These are phyloP conservation scores for Paramyrothecium sp. DNA, from an alignment of 2,329 filamentous ascomycete genomes.

Conservation along the genomic window DNA sequence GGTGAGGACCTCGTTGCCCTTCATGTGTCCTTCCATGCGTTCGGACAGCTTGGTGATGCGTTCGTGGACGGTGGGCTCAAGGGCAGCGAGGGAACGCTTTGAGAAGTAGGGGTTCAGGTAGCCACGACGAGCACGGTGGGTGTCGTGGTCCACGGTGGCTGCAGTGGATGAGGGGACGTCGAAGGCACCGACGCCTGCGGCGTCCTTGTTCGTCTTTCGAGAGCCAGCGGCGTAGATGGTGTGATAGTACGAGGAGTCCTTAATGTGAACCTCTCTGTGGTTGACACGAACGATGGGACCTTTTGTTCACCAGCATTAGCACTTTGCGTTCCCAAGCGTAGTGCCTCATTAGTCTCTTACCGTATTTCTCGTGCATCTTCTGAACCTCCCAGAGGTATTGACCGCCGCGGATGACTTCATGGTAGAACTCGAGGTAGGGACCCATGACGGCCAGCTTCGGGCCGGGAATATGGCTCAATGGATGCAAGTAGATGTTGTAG, in stretches of 20 bases:
- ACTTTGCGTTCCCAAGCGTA: background rate
- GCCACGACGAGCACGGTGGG: constrained; percentile 9
- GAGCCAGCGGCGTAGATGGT: constrained; percentile 17
- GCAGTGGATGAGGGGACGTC: constrained; percentile 6
- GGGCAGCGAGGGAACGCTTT: constrained; percentile 11
- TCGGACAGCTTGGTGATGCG: constrained; percentile 7
- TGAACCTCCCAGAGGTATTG: constrained; percentile 21
- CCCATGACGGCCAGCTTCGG: constrained; percentile 24
- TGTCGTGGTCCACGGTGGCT: constrained; percentile 10
- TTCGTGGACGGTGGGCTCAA: constrained; percentile 15
- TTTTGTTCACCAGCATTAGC: constrained; percentile 1
- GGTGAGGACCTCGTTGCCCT: background rate
- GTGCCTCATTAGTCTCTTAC: constrained; percentile 6
- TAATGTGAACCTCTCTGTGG: constrained; percentile 28
- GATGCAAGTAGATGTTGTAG: constrained; percentile 27
- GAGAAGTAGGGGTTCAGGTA: constrained; percentile 21
- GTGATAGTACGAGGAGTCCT: constrained; percentile 20
- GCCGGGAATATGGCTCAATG: constrained; percentile 26
- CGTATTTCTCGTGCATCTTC: constrained; percentile 26
- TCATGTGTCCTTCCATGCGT: constrained; percentile 4
- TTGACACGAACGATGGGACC: constrained; percentile 31
- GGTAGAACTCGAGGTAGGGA: constrained; percentile 25
- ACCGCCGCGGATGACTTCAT: constrained; percentile 18
- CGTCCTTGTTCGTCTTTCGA: constrained; percentile 8
- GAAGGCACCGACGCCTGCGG: constrained; percentile 4